Conservation (phyloP, 2,329 filamentous ascomycete species). For the Akanthomyces dipterigenus region DNA sequence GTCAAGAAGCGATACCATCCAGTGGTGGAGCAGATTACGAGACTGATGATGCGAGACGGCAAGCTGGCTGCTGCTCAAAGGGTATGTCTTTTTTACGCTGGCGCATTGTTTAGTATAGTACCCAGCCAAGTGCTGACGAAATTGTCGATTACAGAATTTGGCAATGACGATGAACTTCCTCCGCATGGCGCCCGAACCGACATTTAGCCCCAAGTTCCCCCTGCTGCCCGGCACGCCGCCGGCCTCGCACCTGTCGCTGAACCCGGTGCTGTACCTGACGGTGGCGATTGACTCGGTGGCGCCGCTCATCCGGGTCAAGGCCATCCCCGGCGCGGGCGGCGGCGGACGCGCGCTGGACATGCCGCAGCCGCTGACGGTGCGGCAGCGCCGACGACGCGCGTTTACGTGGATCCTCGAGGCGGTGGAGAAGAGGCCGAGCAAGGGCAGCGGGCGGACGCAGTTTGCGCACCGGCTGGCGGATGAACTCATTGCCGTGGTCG, state of each 20-base stretch:
- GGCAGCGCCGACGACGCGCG: conserved; percentile 71
- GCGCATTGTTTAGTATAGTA: background rate
- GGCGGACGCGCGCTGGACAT: conserved; percentile 80
- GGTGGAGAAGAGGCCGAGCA: conserved; percentile 70
- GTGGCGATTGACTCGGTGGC: conserved; percentile 89
- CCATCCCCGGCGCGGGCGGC: conserved; percentile 70
- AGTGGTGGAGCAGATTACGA: conserved; percentile 79
- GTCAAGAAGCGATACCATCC: conserved; percentile 80
- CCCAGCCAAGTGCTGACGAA: background rate
- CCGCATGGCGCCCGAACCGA: conserved; percentile 75
- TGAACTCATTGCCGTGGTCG: conserved; percentile 80
- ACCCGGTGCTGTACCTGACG: conserved; percentile 83
- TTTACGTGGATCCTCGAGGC: conserved; percentile 84
- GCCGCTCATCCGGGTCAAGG: conserved; percentile 74
- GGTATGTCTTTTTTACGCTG: conserved; percentile 42
- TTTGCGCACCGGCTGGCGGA: conserved; percentile 75
- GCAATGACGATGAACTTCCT: conserved; percentile 74
- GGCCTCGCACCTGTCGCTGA: conserved; percentile 71
- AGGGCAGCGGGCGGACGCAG: conserved; percentile 62
- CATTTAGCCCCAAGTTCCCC: conserved; percentile 61
- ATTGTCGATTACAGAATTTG: conserved; percentile 59
- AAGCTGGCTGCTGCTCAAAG: conserved; percentile 86
- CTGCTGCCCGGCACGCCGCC: conserved; percentile 73
- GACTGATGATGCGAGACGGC: conserved; percentile 84
- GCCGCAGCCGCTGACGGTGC: conserved; percentile 66